Evolutionary conservation across 2,329 filamentous ascomycete genomes (phyloP), one percentile per base, ranked within the genome.

Genomic region (Fusarium agapanthi): DNA sequence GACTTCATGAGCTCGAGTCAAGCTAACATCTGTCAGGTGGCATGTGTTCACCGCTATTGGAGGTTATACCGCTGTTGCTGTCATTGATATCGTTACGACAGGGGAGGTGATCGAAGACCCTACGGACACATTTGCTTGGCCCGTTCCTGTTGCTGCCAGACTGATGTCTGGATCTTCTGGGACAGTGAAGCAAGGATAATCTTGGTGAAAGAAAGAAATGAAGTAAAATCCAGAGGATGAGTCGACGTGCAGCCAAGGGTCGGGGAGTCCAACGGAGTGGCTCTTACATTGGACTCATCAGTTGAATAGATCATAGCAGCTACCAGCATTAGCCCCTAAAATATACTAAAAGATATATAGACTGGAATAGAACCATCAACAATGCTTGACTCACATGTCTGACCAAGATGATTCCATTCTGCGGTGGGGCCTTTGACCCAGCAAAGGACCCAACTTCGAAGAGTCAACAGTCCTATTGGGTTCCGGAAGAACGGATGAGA

Each of bases 11-110:
- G 13, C 1, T 4, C 73, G 30, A 68, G 4, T 4, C 11, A 20
- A 26, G 53, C 60, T 69, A 24, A 69, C 14, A 15, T 1, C 3
- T 2, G 16, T 22, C 18, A 84, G 82, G 82, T 84, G 83, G 83
- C 83, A 84, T 64, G 44, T 84, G 11, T 79, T 84, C 11, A 84
- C 83, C 8, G 81, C 80, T 1, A 80, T 84, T 34, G 83, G 83
- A 16, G 83, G 82, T 6, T 84, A 84, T 43, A 76, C 80, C 9
- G 83, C 78, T 4, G 81, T 84, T 14, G 81, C 76, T 1, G 65
- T 82, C 30, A 77, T 84, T 15, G 83, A 84, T 35, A 45, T 80
- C 4, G 77, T 84, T 6, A 83, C 79, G 0, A 77, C 82, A 0
- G 80, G 75, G 1, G 77, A 83, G 24, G 76, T 83, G 7, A 50